phyloP scores from a whole-genome alignment of 164 flowering plant species.

The Berberis vulgaris region DNA sequence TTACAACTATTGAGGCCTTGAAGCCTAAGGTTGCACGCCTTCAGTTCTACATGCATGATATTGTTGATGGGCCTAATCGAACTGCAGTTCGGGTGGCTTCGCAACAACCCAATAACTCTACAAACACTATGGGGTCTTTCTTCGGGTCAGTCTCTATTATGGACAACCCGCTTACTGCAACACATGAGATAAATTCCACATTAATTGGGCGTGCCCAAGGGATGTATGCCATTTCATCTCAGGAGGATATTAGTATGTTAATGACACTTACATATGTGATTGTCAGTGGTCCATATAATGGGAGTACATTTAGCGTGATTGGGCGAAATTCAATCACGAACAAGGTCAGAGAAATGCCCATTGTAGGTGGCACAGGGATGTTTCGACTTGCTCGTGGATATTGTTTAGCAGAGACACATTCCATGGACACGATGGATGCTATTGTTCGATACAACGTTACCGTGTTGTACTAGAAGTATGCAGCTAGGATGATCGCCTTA shows the following conservation, averaged over 20 bases:
- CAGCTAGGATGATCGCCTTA: not conserved
- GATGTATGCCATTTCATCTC: slow-evolving; percentile 23
- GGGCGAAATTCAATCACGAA: slow-evolving; percentile 31
- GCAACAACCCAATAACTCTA: slow-evolving; percentile 6
- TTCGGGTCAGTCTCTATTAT: slow-evolving; percentile 22
- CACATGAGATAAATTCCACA: slow-evolving; percentile 17
- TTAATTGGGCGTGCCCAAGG: slow-evolving; percentile 32
- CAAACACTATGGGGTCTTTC: slow-evolving; percentile 9
- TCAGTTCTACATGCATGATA: slow-evolving; percentile 33
- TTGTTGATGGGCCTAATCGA: slow-evolving; percentile 19
- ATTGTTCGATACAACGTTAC: slow-evolving; percentile 30
- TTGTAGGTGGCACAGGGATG: slow-evolving; percentile 36
- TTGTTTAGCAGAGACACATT: slow-evolving; percentile 19
- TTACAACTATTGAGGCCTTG: slow-evolving; percentile 9
- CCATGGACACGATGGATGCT: slow-evolving; percentile 12
- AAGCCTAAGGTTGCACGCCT: slow-evolving; percentile 13
- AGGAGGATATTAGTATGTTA: slow-evolving; percentile 20
- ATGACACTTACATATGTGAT: slow-evolving; percentile 20
- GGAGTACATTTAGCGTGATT: slow-evolving; percentile 30
- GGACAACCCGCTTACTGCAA: slow-evolving; percentile 27
- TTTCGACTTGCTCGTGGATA: slow-evolving; percentile 35
- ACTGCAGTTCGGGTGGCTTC: slow-evolving; percentile 24
- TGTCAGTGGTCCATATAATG: slow-evolving; percentile 21
- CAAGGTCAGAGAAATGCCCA: slow-evolving; percentile 31
- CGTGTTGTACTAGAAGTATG: slow-evolving; percentile 1